These are phyloP conservation scores for Fusarium illudens DNA, from an alignment of 2,329 filamentous ascomycete species.

Conservation along the genomic window DNA sequence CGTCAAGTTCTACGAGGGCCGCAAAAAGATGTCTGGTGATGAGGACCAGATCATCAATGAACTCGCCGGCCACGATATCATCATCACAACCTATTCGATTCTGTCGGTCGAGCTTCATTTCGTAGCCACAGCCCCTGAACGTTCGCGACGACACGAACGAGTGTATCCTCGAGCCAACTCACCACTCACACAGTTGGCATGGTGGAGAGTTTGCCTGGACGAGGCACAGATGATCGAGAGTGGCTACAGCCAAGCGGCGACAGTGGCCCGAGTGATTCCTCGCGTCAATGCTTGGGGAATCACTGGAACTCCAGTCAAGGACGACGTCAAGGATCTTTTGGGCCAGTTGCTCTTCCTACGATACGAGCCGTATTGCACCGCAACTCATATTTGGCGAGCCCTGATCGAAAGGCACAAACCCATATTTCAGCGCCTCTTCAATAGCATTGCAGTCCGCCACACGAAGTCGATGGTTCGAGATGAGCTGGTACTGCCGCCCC, in stretches of 20 bases:
- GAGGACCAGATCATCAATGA: slow-evolving; percentile 53
- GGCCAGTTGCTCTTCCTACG: slow-evolving; percentile 84
- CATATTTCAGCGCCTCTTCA: slow-evolving; percentile 75
- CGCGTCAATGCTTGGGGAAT: slow-evolving; percentile 91
- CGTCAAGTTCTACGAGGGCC: slow-evolving; percentile 66
- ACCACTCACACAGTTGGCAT: slow-evolving; percentile 80
- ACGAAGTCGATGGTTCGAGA: slow-evolving; percentile 82
- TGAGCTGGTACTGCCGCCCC: slow-evolving; percentile 80
- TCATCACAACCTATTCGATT: slow-evolving; percentile 73
- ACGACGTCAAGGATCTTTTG: slow-evolving; percentile 78
- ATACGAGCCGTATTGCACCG: slow-evolving; percentile 78
- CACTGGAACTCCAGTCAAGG: slow-evolving; percentile 85
- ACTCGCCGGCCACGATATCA: slow-evolving; percentile 63
- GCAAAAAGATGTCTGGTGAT: slow-evolving; percentile 48
- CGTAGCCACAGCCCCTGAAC: slow-evolving; percentile 73
- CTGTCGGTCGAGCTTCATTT: slow-evolving; percentile 85
- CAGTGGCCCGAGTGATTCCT: slow-evolving; percentile 80
- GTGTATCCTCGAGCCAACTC: slow-evolving; percentile 74
- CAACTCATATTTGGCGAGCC: slow-evolving; percentile 71
- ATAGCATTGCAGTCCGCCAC: slow-evolving; percentile 79
- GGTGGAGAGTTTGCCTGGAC: slow-evolving; percentile 85
- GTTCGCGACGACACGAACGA: slow-evolving; percentile 70
- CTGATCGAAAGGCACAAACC: slow-evolving; percentile 68
- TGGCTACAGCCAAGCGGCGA: slow-evolving; percentile 83
- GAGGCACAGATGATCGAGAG: slow-evolving; percentile 95